phyloP scores from a whole-genome alignment of 768 basidiomycete genomes.

The Tulasnella sp. region DNA sequence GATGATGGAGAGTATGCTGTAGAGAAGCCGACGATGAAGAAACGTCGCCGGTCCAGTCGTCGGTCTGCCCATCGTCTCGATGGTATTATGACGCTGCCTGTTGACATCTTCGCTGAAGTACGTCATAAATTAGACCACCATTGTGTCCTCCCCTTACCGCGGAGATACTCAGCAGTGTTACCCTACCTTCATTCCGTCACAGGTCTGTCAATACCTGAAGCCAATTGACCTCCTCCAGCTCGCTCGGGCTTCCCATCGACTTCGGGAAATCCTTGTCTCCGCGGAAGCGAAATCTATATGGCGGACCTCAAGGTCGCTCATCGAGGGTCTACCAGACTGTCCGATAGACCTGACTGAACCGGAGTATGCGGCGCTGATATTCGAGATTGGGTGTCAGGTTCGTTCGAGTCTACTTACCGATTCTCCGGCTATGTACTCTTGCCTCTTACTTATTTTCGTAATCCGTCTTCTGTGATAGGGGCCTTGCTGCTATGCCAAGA shows the following conservation, averaged over 20 bases:
- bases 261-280: slow-evolving; percentile 1
- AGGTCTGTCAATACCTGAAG: slow-evolving; percentile 2
- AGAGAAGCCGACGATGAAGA: not conserved
- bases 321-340: slow-evolving; percentile 8
- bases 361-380: slow-evolving; percentile 9
- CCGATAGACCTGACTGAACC: slow-evolving; percentile 9
- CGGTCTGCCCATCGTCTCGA: slow-evolving; percentile 5
- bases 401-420: not conserved
- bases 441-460: not conserved
- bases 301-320: not conserved
- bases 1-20: not conserved
- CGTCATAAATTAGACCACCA: not conserved
- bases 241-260: not conserved
- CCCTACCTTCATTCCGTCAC: not conserved
- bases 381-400: slow-evolving; percentile 6
- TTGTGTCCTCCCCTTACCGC: not conserved
- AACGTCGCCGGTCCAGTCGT: not conserved
- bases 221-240: slow-evolving; percentile 12
- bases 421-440: too few species aligned
- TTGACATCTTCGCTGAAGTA: slow-evolving; percentile 16
- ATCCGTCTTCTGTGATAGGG: too few species aligned
- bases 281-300: not conserved
- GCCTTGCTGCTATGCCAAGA: not conserved
- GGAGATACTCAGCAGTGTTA: not conserved
- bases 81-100: slow-evolving; percentile 12